Evolutionary conservation across 257 asterid species (phyloP).

Genomic region (Catharanthus roseus): DNA sequence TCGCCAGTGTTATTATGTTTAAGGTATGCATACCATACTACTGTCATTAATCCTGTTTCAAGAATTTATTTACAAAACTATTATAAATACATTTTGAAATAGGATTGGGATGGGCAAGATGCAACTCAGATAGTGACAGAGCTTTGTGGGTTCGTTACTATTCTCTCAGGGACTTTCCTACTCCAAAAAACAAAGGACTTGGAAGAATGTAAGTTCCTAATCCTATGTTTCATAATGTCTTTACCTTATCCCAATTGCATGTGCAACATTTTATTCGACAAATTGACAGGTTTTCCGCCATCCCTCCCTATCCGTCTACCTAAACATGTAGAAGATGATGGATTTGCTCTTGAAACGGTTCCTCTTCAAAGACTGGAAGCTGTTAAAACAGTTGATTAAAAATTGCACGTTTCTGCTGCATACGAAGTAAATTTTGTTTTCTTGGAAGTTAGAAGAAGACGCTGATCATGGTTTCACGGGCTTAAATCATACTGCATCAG

Average conservation of each 20-base stretch:
- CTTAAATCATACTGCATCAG: neutral
- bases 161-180: constrained; percentile 36
- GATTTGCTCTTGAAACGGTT: constrained; percentile 18
- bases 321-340: constrained; percentile 19
- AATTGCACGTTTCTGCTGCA: neutral
- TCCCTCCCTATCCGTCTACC: constrained; percentile 10
- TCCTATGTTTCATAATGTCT: neutral
- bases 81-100: constrained; percentile 4
- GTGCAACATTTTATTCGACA: neutral
- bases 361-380: constrained; percentile 28
- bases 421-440: neutral
- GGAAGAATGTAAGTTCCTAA: constrained; percentile 19
- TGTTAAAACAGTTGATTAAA: neutral
- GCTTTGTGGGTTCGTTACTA: constrained; percentile 36
- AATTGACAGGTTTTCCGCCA: constrained; percentile 17
- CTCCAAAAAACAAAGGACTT: constrained; percentile 38
- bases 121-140: constrained; percentile 38
- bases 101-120: constrained; percentile 36
- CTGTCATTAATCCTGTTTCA: neutral
- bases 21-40: constrained; percentile 20
- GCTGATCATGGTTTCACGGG: neutral
- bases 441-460: neutral
- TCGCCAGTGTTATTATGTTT: constrained; percentile 40
- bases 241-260: neutral
- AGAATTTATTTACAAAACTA: neutral